Evolutionary conservation across 495 filamentous ascomycete species (phyloP), one percentile per base, ranked within the genome.

Genomic region (Aspergillus diversus): DNA sequence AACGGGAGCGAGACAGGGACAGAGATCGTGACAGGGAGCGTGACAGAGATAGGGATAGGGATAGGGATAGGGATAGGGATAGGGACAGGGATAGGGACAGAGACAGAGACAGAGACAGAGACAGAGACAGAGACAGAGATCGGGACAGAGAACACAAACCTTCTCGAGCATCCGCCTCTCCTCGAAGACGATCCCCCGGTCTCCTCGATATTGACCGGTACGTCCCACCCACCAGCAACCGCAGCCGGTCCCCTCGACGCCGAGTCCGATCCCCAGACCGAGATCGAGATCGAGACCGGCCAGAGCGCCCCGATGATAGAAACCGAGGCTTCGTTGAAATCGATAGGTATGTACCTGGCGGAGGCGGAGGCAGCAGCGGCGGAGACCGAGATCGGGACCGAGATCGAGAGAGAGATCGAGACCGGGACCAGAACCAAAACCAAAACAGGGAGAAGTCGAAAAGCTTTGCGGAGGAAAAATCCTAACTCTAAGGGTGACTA

Each of bases 301-400:
- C 32, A 6, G 56, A 64, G 11, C 49, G 56, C 0, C 15, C 49
- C 15, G 67, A 69, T 9, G 63, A 69, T 1, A 63, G 67, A 34
- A 27, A 60, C 3, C 63, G 64, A 33, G 60, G 60, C 46, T 71
- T 71, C 33, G 69, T 75, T 21, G 79, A 84, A 7, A 82, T 84
- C 63, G 83, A 87, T 69, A 79, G 83, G 7, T 86, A 87, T 63
- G 77, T 85, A n/a, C 83, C 83, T 9, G 58, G 48, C 21, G 60
- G 51, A 9, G 63, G 37, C 4, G 52, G 48, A 15, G 61, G 27
- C 16, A n/a, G 50, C 16, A 65, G 60, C n/a, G 72, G 65, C 32
- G 77, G 50, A 11, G 67, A 71, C 16, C 17, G 17, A 43, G 73
- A 75, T 16, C 66, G 71, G 11, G 75, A 73, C 15, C 35, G 61